Conservation (phyloP, 2,329 filamentous ascomycete genomes). For the Aureobasidium zeae region DNA sequence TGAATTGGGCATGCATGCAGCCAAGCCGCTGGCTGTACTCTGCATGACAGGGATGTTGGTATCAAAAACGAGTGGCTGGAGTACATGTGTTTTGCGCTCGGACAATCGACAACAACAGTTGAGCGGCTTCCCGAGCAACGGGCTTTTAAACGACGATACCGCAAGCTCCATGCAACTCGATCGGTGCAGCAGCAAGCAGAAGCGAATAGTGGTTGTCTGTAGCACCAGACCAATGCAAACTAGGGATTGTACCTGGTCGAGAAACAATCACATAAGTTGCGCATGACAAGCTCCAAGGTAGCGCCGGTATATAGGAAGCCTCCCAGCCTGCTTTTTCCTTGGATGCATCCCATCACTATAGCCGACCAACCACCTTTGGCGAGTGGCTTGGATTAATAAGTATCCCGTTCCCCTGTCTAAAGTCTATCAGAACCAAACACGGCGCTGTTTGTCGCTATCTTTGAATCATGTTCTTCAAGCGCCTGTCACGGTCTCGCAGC, state of each 20-base stretch:
- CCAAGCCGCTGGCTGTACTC: neutral
- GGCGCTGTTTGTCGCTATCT: neutral
- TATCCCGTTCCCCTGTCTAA: slow-evolving; percentile 5
- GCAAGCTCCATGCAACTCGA: neutral
- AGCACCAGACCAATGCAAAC: neutral
- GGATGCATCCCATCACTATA: slow-evolving; percentile 1
- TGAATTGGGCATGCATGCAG: slow-evolving; percentile 7
- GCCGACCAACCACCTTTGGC: slow-evolving; percentile 12
- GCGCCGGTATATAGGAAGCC: neutral
- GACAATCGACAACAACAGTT: slow-evolving; percentile 3
- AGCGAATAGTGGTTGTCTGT: neutral
- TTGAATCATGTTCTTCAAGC: slow-evolving; percentile 41
- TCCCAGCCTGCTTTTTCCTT: slow-evolving; percentile 11
- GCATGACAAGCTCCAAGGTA: neutral
- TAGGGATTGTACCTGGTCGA: too few relatives aligned
- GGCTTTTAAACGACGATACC: slow-evolving; percentile 9
- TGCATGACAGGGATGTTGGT: slow-evolving; percentile 10
- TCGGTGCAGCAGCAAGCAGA: neutral
- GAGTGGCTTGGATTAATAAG: slow-evolving; percentile 8
- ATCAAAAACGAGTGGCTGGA: slow-evolving; percentile 9
- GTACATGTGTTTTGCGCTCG: slow-evolving; percentile 2
- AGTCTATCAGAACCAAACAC: neutral
- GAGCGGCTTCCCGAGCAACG: slow-evolving; percentile 4
- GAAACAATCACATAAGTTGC: neutral
- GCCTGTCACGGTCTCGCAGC: slow-evolving; percentile 34